These are phyloP conservation scores for Paralagenidium karlingii DNA, from an alignment of 352 stramenopile species.

Conservation along the genomic window DNA sequence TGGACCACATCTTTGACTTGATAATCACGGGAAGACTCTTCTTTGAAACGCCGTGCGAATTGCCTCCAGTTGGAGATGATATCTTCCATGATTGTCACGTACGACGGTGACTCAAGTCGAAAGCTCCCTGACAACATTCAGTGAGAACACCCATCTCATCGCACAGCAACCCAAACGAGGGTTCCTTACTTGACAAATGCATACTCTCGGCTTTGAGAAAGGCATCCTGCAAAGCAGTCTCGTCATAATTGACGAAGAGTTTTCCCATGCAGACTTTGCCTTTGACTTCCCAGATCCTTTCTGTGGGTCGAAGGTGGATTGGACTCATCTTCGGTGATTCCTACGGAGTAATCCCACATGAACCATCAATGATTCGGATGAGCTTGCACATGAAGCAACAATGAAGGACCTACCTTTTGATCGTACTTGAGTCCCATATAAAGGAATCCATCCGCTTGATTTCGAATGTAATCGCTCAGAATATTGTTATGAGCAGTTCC, in stretches of 20 bases:
- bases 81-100: constrained; percentile 33
- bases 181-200: too few species aligned
- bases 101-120: constrained; percentile 17
- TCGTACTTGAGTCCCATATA: constrained; percentile 64
- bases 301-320: not conserved
- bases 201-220: constrained; percentile 9
- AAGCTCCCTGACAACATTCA: constrained; percentile 8
- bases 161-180: not conserved
- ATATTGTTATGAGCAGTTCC: constrained; percentile 24
- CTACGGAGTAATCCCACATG: not conserved
- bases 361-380: constrained; percentile 2
- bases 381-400: constrained; percentile 3
- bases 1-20: constrained; percentile 4
- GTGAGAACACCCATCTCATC: constrained; percentile 6
- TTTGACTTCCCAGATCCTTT: constrained; percentile 40
- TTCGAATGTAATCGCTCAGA: constrained; percentile 48
- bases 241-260: constrained; percentile 49
- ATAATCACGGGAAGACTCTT: constrained; percentile 4
- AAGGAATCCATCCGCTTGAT: constrained; percentile 47
- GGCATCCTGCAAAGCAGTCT: constrained; percentile 20
- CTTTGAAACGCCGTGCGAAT: constrained; percentile 21
- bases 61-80: constrained; percentile 26
- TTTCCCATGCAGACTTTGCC: constrained; percentile 39
- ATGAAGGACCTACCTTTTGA: too few species aligned
- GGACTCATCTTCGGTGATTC: constrained; percentile 3